phyloP scores from a whole-genome alignment of 441 rosid species.

The Kokia cookei region DNA sequence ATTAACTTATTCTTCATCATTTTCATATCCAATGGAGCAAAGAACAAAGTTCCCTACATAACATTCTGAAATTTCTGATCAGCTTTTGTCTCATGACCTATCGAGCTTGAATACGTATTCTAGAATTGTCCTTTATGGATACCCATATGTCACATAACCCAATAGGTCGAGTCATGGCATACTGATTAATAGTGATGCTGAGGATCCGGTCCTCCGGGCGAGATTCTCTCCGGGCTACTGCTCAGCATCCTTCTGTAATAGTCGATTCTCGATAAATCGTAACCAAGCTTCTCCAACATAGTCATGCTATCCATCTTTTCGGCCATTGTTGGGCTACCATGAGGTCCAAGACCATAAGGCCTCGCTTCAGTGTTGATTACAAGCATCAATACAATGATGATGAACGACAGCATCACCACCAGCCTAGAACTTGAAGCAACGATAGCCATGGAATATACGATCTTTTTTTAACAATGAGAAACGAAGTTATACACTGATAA shows the following conservation, averaged over 20 bases:
- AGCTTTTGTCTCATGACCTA: background rate
- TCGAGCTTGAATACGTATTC: no score
- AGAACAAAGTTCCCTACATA: background rate
- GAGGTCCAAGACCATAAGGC: background rate
- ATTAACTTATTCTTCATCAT: no score
- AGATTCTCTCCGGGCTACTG: slow-evolving; percentile 4
- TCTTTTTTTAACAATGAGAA: background rate
- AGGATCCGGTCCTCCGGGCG: slow-evolving; percentile 48
- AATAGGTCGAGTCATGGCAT: background rate
- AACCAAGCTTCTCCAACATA: slow-evolving; percentile 14
- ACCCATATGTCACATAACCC: no score
- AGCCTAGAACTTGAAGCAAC: background rate
- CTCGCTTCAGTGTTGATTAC: slow-evolving; percentile 8
- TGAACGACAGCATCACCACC: background rate
- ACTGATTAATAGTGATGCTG: slow-evolving; percentile 22
- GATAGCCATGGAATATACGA: slow-evolving; percentile 10
- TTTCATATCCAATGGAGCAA: background rate
- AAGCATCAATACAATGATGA: slow-evolving; percentile 10
- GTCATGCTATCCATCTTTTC: background rate
- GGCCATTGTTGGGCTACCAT: background rate
- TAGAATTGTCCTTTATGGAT: no score
- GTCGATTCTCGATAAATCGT: slow-evolving; percentile 9
- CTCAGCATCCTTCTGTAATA: slow-evolving; percentile 16
- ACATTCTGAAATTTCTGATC: background rate
- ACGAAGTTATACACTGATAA: background rate